Evolutionary conservation across 2,329 filamentous ascomycete species (phyloP), one percentile per base, ranked within the genome.

Genomic region (Cercospora sojina): DNA sequence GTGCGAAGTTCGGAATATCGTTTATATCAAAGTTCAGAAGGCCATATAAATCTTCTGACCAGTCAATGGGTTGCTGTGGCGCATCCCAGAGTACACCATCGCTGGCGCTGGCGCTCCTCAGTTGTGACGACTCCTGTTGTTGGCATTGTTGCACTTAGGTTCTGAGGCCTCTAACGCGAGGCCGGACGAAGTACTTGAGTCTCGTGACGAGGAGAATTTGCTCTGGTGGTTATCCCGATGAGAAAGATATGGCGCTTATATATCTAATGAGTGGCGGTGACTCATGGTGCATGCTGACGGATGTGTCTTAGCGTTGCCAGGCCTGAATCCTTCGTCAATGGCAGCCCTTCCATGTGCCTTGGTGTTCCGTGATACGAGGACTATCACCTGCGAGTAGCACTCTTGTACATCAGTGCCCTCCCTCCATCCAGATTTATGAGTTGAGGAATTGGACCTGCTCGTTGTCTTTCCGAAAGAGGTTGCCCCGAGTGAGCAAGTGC

Each of bases 81-180:
- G 61, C 43, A 23, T 32, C 35, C 32, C 43, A 35, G 23, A 18
- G 59, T 38, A 59, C 16, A 56, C 53, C 63, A 25, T 56, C 18
- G 43, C 31, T 64, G 32, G 35, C 57, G 32, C 43, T 29, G 20
- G 32, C 23, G 23, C 18, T 20, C 64, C 29, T 18, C 47, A n/a
- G 55, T 51, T 20, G 16, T 47, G 41, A 32, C 41, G 41, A 47
- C 51, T 63, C 29, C 47, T 41, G 60, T 49, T 55, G 55, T 62
- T 43, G 29, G 53, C 66, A 68, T 68, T 49, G 55, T 65, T 67
- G 66, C 62, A 67, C 51, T 60, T 65, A 49, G 47, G 32, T 62
- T 35, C 23, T 23, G 20, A 56, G 56, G 59, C 59, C 64, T 63
- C 64, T 59, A 57, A 53, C 64, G 59, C 56, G 66, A 68, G 66